Evolutionary conservation across 345 rosid species (phyloP), one percentile per base, ranked within the genome.

Genomic region (Capsella bursapastoris): DNA sequence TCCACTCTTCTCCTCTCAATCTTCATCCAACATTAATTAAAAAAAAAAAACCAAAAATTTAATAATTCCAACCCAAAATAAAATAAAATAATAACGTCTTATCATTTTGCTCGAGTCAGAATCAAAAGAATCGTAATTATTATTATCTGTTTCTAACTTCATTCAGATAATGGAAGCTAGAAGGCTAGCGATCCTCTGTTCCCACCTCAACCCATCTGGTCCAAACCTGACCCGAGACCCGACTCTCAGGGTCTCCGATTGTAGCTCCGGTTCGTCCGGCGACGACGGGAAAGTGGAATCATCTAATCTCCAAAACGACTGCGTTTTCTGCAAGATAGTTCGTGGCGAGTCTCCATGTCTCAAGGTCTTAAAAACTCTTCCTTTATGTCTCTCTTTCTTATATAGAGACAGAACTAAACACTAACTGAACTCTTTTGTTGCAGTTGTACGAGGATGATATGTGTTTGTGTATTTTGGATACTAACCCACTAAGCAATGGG

Each of bases 371-470:
- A 6, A 71, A 4, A 58, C 8, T 10, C 14, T 9, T 47, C 10
- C 9, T 59, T 49, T 44, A 31, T 15, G 4, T 44, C 28, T 35
- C 59, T 31, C 34, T 4, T 31, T 31, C 34, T 4, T 56, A 18
- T 29, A 45, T n/a, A 63, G 9, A 28, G 7, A 40, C 65, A 44
- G 2, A 40, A 25, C 27, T 29, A 12, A 7, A 1, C 38, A 13
- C 27, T 29, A 12, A 7, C 48, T 1, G 0, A 47, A 31, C 7
- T 47, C 55, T 31, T 52, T 72, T 77, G 16, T 49, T 72, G 57
- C 90, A 94, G 98, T 82, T 94, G 45, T 94, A 88, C 55, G 98
- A 94, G 82, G 98, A 94, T 82, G 95, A 94, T 61, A 71, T 57
- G 82, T 94, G 96, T 77, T 71, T 94, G 25, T 94, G 97, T 78